Evolutionary conservation across 371 early-diverging fungal genomes (phyloP).

Genomic region (Syncephalis plumigaleata): DNA sequence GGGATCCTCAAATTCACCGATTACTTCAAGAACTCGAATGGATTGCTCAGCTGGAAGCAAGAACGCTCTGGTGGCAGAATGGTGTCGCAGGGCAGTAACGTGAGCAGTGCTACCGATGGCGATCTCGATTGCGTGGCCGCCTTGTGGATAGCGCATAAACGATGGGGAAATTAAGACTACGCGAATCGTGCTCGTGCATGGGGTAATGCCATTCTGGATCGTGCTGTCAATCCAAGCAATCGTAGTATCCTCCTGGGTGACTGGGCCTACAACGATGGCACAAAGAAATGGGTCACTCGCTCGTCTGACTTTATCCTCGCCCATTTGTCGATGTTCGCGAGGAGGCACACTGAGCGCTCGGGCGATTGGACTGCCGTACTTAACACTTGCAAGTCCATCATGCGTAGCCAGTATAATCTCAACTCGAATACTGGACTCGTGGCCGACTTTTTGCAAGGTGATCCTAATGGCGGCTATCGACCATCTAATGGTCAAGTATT

Average conservation of each 20-base stretch:
- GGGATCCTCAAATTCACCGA: conserved; percentile 32
- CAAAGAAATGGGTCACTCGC: conserved; percentile 16
- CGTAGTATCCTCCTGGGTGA: conserved; percentile 39
- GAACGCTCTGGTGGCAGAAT: conserved; percentile 27
- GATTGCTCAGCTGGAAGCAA: conserved; percentile 45
- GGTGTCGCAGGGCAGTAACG: conserved; percentile 28
- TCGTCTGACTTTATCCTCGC: conserved; percentile 40
- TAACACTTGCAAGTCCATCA: conserved; percentile 19
- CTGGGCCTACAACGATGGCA: conserved; percentile 20
- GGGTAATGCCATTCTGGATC: conserved; percentile 25
- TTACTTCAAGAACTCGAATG: conserved; percentile 27
- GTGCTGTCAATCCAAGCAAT: conserved; percentile 32
- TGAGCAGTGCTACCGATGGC: conserved; percentile 36
- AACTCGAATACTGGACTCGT: conserved; percentile 36
- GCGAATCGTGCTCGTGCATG: conserved; percentile 19
- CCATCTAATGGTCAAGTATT: not conserved
- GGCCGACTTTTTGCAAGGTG: conserved; percentile 32
- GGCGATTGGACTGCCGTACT: conserved; percentile 32
- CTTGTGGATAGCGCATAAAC: not conserved
- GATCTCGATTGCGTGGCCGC: conserved; percentile 14
- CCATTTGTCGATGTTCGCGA: conserved; percentile 31
- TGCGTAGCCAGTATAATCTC: conserved; percentile 18
- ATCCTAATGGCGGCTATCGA: not conserved
- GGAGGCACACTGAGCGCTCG: conserved; percentile 28
- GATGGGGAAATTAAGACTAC: conserved; percentile 9